phyloP scores from a whole-genome alignment of 2,329 filamentous ascomycete species.

The Coleophoma cylindrospora region DNA sequence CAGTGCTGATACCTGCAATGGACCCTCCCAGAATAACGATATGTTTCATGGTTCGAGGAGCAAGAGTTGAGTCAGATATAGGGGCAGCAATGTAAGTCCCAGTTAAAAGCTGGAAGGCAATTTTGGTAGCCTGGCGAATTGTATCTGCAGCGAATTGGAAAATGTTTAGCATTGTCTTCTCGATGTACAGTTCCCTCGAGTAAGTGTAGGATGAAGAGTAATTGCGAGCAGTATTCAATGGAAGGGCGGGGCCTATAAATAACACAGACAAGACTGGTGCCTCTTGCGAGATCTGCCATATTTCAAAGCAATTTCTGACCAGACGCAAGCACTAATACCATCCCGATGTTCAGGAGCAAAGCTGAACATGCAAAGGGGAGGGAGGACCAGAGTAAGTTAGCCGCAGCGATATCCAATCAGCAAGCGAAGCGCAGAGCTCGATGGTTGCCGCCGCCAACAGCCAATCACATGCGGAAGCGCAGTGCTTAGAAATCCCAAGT shows the following conservation, averaged over 20 bases:
- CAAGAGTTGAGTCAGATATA: conserved; percentile 1
- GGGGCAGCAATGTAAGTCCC: conserved; percentile 2
- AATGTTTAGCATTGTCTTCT: conserved; percentile 7
- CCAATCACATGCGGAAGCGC: conserved; percentile 7
- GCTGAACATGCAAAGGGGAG: neutral
- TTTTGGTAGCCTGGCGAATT: neutral
- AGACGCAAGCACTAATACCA: neutral
- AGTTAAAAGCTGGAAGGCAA: conserved; percentile 1
- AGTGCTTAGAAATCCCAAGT: neutral
- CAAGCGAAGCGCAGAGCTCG: neutral
- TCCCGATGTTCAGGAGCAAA: neutral
- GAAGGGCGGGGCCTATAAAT: neutral
- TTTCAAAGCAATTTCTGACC: neutral
- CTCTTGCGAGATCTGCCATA: neutral
- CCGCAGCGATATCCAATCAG: conserved; percentile 7
- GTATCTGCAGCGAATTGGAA: neutral
- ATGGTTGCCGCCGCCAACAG: neutral
- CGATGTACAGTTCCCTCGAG: too few relatives aligned
- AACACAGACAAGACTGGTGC: neutral
- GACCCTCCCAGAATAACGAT: conserved; percentile 27
- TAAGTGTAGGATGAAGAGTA: neutral
- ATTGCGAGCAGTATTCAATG: neutral
- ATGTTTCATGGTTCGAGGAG: conserved; percentile 18
- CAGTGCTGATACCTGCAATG: conserved; percentile 21
- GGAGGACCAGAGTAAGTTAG: neutral